These are phyloP conservation scores for Aureobasidium musti DNA, from an alignment of 2,329 filamentous ascomycete genomes.

Conservation along the genomic window DNA sequence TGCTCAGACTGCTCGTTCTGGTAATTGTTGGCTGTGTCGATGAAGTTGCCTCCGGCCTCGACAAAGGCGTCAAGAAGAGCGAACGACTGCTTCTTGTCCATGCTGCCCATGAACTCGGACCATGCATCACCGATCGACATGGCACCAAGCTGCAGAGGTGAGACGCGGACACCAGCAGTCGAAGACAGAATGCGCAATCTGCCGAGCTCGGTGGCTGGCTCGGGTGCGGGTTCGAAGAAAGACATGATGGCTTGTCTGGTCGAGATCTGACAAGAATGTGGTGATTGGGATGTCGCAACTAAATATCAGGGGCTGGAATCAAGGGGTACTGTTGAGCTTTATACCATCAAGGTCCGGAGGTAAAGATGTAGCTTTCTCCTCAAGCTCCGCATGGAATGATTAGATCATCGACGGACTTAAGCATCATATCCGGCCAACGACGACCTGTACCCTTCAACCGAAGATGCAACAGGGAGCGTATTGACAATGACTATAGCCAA, in stretches of 20 bases:
- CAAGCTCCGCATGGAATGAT: neutral
- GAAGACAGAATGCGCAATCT: conserved; percentile 56
- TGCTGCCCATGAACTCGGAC: conserved; percentile 39
- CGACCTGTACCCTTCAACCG: too few relatives aligned
- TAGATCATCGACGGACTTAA: conserved; percentile 14
- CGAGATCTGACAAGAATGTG: neutral
- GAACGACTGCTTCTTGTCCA: conserved; percentile 39
- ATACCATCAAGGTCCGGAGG: conserved; percentile 15
- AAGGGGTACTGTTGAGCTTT: neutral
- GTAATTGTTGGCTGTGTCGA: conserved; percentile 43
- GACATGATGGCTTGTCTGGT: neutral
- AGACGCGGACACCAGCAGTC: conserved; percentile 55
- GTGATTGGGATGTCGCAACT: neutral
- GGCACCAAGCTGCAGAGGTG: conserved; percentile 55
- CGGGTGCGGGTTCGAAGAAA: conserved; percentile 37
- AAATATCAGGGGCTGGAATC: neutral
- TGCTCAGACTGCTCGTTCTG: conserved; percentile 41
- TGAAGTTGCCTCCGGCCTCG: conserved; percentile 43
- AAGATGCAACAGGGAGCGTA: too few relatives aligned
- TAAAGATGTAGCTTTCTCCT: conserved; percentile 11
- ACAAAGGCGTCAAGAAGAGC: conserved; percentile 42
- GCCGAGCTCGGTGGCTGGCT: conserved; percentile 49
- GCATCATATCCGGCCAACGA: neutral
- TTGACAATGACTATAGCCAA: too few relatives aligned
- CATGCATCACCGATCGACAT: conserved; percentile 59